These are phyloP conservation scores for Didymella sp. DNA, from an alignment of 2,329 filamentous ascomycete species.

Conservation along the genomic window DNA sequence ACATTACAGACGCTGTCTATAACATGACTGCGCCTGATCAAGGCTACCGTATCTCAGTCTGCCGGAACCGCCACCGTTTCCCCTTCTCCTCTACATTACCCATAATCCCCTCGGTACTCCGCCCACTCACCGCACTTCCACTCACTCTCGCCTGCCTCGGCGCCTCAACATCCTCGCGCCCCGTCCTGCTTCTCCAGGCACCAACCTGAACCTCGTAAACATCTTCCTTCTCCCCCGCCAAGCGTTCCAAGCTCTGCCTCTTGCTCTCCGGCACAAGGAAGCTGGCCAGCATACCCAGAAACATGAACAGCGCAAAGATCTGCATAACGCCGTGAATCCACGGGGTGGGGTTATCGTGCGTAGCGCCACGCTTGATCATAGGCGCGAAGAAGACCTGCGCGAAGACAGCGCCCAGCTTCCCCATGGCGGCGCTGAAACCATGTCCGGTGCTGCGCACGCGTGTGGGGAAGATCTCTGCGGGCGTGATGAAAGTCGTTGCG, in stretches of 20 bases:
- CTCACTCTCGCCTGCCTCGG: conserved; percentile 16
- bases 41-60: conserved; percentile 15
- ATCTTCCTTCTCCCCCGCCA: conserved; percentile 69
- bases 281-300: conserved; percentile 71
- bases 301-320: conserved; percentile 82
- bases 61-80: conserved; percentile 32
- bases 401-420: conserved; percentile 59
- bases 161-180: conserved; percentile 7
- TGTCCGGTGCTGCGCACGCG: conserved; percentile 58
- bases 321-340: conserved; percentile 78
- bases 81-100: conserved; percentile 26
- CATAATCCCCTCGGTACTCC: conserved; percentile 19
- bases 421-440: conserved; percentile 57
- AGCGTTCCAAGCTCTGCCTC: conserved; percentile 73
- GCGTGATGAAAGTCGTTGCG: conserved; percentile 60
- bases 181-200: conserved; percentile 45
- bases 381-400: conserved; percentile 59
- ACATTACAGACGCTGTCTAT: too few species aligned
- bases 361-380: conserved; percentile 62
- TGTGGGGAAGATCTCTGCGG: conserved; percentile 61
- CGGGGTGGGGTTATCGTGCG: conserved; percentile 60
- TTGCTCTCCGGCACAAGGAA: conserved; percentile 81
- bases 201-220: conserved; percentile 53
- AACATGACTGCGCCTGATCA: too few species aligned
- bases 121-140: conserved; percentile 21